Base-by-base conservation (phyloP, 2,329 filamentous ascomycete genomes). In the Mycosphaerelloides madeirae region DNA sequence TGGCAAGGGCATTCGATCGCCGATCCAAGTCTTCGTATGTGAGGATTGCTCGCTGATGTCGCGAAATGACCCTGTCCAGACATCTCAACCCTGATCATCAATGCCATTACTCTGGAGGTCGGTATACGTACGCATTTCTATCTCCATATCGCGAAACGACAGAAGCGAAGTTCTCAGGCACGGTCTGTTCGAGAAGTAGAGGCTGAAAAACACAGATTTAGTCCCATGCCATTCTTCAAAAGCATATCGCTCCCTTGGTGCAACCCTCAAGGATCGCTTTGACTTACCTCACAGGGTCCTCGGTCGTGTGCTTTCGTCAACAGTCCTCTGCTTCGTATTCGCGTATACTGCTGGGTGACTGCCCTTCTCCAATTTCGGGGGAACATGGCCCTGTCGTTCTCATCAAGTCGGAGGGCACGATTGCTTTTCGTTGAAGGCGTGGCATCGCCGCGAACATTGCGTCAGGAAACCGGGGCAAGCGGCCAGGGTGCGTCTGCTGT, bases 11-110 rank as follows among this genome's bases (percentile, higher is more conserved):
- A 71, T 89, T 91, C 51, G 88, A 95, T 46, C 80, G 75, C 2
- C 75, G 68, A 64, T 97, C 87, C 8, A 98, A 79, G 5, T 74
- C 74, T 38, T 80, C 70, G 65, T 95, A 97, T 0, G 83, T 91
- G 44, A 94, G 71, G 1, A 71, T 74, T 2, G 68, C 68, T 35
- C 76, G 78, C 58, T 93, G 87, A 46, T 81, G 70, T 36, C 71
- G 73, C 1, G 73, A 80, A 41, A 83, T 70, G 18, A 82, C 75
- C 8, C 77, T 79, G 38, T n/a, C 13, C 31, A 32, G 6, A 6
- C 31, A 14, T n/a, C 13, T 32, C 15, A 14, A 32, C 31, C 13
- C 15, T 32, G 31, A n/a, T 32, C 31, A 13, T 29, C 8, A 16
- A 13, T 6, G 15, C 13, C 15, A 6, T 32, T 32, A 29, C 8